These are phyloP conservation scores for Vanrija pseudolonga DNA, from an alignment of 1,284 basidiomycete genomes.

Conservation along the genomic window DNA sequence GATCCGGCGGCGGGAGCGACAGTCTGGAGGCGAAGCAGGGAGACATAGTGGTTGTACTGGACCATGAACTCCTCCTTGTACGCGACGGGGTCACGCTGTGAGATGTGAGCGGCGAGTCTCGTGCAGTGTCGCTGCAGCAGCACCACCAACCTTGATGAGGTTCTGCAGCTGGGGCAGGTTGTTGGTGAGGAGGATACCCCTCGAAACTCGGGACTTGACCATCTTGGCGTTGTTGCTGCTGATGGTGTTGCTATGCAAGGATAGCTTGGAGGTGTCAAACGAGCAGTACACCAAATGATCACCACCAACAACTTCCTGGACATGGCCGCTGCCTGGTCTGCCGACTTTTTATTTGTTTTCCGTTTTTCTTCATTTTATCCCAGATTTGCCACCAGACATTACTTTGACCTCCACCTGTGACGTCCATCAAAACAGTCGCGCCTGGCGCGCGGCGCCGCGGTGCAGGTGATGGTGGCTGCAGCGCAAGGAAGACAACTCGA, in stretches of 20 bases:
- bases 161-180: constrained; percentile 77
- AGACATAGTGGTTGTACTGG: constrained; percentile 96
- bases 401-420: no score
- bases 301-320: no score
- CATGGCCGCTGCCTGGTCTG: no score
- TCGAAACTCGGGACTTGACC: constrained; percentile 39
- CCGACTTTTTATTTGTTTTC: constrained; percentile 1
- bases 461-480: no score
- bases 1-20: constrained; percentile 29
- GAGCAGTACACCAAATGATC: no score
- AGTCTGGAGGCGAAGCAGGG: constrained; percentile 67
- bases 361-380: constrained; percentile 1
- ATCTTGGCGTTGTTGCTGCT: constrained; percentile 18
- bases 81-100: constrained; percentile 69
- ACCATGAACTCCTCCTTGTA: constrained; percentile 98
- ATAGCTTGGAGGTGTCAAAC: neutral
- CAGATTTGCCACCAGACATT: constrained; percentile 4
- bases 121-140: neutral
- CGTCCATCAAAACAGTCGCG: neutral
- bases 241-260: neutral
- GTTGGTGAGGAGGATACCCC: constrained; percentile 52
- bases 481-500: no score
- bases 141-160: constrained; percentile 65
- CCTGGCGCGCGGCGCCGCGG: no score
- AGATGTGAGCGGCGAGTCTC: constrained; percentile 35